Evolutionary conservation across 768 basidiomycete genomes (phyloP).

Genomic region (Calocybe gangraenosa): DNA sequence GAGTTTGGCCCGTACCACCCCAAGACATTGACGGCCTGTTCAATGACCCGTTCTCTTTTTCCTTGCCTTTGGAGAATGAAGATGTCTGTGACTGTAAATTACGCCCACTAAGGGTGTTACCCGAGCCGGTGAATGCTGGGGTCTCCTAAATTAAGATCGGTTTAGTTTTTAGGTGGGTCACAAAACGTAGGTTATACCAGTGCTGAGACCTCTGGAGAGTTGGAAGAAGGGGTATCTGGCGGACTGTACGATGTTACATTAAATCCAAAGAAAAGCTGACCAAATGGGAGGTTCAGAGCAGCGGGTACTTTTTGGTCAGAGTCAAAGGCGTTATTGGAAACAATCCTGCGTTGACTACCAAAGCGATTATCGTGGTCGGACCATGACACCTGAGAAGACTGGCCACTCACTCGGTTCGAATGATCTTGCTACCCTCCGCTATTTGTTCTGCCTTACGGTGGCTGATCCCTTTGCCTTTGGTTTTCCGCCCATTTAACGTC

Average conservation of each 20-base stretch:
- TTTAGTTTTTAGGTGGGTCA: not conserved
- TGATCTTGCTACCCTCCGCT: constrained; percentile 80
- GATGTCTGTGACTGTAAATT: constrained; percentile 21
- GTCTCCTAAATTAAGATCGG: constrained; percentile 23
- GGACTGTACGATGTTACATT: constrained; percentile 68
- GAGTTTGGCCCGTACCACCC: constrained; percentile 46
- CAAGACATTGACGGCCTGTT: constrained; percentile 33
- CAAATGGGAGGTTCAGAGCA: constrained; percentile 84
- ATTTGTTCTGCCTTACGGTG: constrained; percentile 80
- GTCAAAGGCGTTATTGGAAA: constrained; percentile 78
- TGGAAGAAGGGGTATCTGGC: constrained; percentile 31
- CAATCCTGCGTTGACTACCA: constrained; percentile 71
- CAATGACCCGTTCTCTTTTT: constrained; percentile 42
- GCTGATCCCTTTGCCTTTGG: constrained; percentile 91
- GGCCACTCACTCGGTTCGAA: constrained; percentile 76
- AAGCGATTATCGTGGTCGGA: constrained; percentile 12
- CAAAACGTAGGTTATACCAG: constrained; percentile 18
- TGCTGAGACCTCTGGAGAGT: constrained; percentile 21
- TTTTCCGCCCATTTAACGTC: constrained; percentile 84
- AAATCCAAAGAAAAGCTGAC: constrained; percentile 96
- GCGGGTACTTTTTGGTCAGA: constrained; percentile 80
- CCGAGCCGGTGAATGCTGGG: constrained; percentile 59
- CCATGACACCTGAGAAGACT: constrained; percentile 1
- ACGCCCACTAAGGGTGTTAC: constrained; percentile 63
- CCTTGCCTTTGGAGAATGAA: constrained; percentile 45